Evolutionary conservation across 73 alveolate species (phyloP).

Genomic region (Uronychia binucleata): DNA sequence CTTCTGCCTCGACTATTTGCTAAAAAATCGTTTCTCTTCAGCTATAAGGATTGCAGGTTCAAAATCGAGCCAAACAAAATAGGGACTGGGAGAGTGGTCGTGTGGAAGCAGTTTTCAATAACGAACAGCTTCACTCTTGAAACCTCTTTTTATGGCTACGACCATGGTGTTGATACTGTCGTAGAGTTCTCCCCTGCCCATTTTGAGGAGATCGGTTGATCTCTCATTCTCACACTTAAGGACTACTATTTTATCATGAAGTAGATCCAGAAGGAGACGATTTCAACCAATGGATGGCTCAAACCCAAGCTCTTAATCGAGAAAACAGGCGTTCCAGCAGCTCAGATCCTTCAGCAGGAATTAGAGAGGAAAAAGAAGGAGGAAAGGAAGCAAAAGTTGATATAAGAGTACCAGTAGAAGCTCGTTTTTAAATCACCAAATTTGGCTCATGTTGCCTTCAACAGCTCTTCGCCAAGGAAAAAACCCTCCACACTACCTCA

Average conservation of each 20-base stretch:
- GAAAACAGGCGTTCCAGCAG: slow-evolving; percentile 57
- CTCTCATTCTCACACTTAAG: no score
- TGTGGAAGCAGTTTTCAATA: slow-evolving; percentile 58
- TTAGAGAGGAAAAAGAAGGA: slow-evolving; percentile 8
- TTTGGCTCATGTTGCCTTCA: no score
- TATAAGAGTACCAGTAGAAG: slow-evolving; percentile 38
- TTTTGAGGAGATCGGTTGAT: no score
- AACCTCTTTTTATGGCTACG: slow-evolving; percentile 64
- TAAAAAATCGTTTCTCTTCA: slow-evolving; percentile 39
- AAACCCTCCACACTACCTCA: no score
- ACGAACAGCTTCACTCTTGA: slow-evolving; percentile 66
- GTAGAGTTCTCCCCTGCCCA: no score
- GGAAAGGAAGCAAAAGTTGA: slow-evolving; percentile 14
- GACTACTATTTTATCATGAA: slow-evolving; percentile 16
- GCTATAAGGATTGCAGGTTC: slow-evolving; percentile 62
- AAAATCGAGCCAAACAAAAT: slow-evolving; percentile 57
- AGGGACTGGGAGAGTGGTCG: slow-evolving; percentile 75
- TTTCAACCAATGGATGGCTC: slow-evolving; percentile 46
- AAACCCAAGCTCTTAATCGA: slow-evolving; percentile 44
- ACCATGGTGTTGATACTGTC: slow-evolving; percentile 42
- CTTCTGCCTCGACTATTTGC: slow-evolving; percentile 59
- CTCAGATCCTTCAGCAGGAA: slow-evolving; percentile 27
- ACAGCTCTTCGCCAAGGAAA: no score
- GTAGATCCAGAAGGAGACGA: slow-evolving; percentile 38
- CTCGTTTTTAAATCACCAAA: no score